Percentiles rank a stretch among this genome's conserved stretches.
Conservation (phyloP, 2,329 filamentous ascomycete species). For the Shiraia sp. region DNA sequence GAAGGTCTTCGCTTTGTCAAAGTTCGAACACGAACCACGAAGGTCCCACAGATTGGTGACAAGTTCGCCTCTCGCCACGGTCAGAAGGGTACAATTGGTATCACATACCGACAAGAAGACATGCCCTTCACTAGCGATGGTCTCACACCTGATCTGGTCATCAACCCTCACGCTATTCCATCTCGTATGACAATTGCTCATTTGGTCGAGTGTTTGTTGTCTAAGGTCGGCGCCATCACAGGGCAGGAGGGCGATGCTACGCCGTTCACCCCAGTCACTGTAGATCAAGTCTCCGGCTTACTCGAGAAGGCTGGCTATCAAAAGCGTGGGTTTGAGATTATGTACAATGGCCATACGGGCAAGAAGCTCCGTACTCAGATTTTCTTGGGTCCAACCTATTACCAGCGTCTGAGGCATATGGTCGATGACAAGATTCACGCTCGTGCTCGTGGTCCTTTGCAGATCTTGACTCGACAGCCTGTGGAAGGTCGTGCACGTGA, state of each 20-base stretch:
- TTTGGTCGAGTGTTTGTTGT: slow-evolving; percentile 97
- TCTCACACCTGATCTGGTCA: slow-evolving; percentile 92
- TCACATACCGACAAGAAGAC: slow-evolving; percentile 95
- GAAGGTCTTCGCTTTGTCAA: slow-evolving; percentile 97
- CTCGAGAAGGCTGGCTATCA: slow-evolving; percentile 92
- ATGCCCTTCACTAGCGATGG: slow-evolving; percentile 97
- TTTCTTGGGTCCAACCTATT: slow-evolving; percentile 97
- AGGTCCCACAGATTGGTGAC: slow-evolving; percentile 97
- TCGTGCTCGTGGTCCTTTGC: slow-evolving; percentile 92
- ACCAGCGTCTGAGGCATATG: slow-evolving; percentile 98
- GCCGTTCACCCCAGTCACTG: slow-evolving; percentile 96
- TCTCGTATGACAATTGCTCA: slow-evolving; percentile 99
- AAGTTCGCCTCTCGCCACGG: slow-evolving; percentile 99
- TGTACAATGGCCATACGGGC: slow-evolving; percentile 98
- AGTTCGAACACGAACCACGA: slow-evolving; percentile 94
- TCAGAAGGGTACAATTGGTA: slow-evolving; percentile 98
- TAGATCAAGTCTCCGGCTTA: slow-evolving; percentile 86
- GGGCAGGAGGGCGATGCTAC: slow-evolving; percentile 97
- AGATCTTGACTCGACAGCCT: slow-evolving; percentile 95
- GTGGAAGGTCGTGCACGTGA: slow-evolving; percentile 98
- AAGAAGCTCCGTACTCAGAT: slow-evolving; percentile 91
- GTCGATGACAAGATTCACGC: slow-evolving; percentile 99
- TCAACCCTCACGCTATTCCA: slow-evolving; percentile 98
- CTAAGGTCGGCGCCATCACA: slow-evolving; percentile 90
- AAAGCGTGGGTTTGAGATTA: slow-evolving; percentile 93